These are phyloP conservation scores for Leccinum barrowsii DNA, from an alignment of 768 basidiomycete genomes.

Conservation along the genomic window DNA sequence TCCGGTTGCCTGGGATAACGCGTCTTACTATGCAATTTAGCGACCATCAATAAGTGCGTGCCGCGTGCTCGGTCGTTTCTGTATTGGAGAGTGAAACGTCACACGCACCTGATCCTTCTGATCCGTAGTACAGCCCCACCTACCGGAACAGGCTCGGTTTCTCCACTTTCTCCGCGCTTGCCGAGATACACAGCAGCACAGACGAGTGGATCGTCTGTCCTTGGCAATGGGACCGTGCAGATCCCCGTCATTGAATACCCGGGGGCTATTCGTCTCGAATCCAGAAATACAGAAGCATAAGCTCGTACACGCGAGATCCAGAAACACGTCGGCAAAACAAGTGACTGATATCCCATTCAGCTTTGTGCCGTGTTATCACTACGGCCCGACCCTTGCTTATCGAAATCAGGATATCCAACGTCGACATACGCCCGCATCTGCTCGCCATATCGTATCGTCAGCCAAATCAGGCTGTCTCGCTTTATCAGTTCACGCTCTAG, in stretches of 20 bases:
- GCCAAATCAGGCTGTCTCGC: conserved; percentile 43
- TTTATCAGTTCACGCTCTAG: background rate
- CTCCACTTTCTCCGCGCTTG: background rate
- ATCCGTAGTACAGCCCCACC: background rate
- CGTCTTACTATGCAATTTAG: background rate
- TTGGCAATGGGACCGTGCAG: background rate
- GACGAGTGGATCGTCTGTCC: background rate
- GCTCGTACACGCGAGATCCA: background rate
- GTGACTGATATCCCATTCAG: background rate
- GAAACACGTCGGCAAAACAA: background rate
- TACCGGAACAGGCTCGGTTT: background rate
- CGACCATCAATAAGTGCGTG: background rate
- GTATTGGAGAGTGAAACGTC: background rate
- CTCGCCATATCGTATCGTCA: conserved; percentile 54
- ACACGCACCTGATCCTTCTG: background rate
- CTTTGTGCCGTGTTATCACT: background rate
- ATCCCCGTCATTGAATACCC: background rate
- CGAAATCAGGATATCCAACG: conserved; percentile 45
- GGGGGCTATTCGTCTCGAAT: background rate
- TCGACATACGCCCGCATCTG: conserved; percentile 55
- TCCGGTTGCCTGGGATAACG: background rate
- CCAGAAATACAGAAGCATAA: background rate
- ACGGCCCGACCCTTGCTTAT: background rate
- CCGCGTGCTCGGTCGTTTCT: background rate
- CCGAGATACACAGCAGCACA: background rate